Evolutionary conservation across 768 basidiomycete species (phyloP).

Genomic region (Tephrocybe sp.): DNA sequence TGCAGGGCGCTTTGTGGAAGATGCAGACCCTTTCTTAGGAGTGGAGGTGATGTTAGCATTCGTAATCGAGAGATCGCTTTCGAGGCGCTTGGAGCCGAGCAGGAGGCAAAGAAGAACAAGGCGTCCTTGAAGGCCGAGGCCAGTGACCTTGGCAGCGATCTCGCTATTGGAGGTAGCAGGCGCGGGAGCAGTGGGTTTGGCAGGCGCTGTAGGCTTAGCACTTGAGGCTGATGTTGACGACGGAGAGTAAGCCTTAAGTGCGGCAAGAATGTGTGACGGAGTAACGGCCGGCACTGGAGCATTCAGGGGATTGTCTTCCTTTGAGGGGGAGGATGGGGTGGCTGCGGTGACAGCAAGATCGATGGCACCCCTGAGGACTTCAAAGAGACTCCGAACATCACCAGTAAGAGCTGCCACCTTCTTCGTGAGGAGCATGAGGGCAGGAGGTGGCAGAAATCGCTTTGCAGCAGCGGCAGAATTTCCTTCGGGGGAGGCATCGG

Average conservation of each 20-base stretch:
- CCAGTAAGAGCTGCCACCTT: slow-evolving; percentile 81
- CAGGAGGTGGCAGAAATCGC: slow-evolving; percentile 60
- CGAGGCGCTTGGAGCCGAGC: slow-evolving; percentile 61
- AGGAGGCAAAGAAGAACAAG: slow-evolving; percentile 64
- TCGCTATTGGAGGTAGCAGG: slow-evolving; percentile 47
- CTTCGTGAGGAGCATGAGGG: slow-evolving; percentile 71
- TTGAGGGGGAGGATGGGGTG: slow-evolving; percentile 13
- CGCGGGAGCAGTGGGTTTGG: slow-evolving; percentile 18
- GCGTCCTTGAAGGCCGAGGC: slow-evolving; percentile 72
- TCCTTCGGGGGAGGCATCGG: slow-evolving; percentile 25
- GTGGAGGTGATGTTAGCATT: slow-evolving; percentile 31
- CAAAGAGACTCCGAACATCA: slow-evolving; percentile 78
- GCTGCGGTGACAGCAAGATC: slow-evolving; percentile 52
- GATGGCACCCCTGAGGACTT: slow-evolving; percentile 78
- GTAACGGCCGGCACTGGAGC: slow-evolving; percentile 45
- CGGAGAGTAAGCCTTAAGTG: slow-evolving; percentile 69
- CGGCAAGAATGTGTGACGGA: slow-evolving; percentile 67
- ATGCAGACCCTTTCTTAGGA: slow-evolving; percentile 33
- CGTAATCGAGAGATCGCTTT: slow-evolving; percentile 52
- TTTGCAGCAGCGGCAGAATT: slow-evolving; percentile 30
- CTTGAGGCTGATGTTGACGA: slow-evolving; percentile 30
- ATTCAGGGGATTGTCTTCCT: slow-evolving; percentile 33
- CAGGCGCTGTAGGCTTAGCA: slow-evolving; percentile 20
- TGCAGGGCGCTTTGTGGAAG: slow-evolving; percentile 51
- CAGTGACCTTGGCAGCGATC: slow-evolving; percentile 60